Percentiles rank a stretch among this genome's conserved stretches.
Evolutionary conservation across 257 asterid genomes (phyloP).

Genomic region (Ballota nigra): DNA sequence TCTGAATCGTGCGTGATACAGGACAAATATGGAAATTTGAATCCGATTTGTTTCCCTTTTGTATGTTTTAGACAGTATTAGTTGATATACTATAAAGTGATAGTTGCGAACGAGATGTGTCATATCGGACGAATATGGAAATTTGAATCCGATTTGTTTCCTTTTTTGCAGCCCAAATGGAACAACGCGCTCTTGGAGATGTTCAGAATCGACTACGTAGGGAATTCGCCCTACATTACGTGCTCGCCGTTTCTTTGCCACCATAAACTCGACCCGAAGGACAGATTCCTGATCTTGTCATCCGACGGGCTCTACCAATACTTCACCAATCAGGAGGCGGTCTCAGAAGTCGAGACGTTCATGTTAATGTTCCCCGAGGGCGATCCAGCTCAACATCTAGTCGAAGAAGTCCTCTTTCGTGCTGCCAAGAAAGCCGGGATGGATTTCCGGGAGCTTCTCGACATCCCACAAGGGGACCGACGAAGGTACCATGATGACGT

Average conservation of each 20-base stretch:
- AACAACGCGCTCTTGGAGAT: slow-evolving; percentile 82
- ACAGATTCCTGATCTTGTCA: slow-evolving; percentile 85
- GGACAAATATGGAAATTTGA: not conserved
- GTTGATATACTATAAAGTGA: too few relatives aligned
- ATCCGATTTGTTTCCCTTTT: slow-evolving; percentile 7
- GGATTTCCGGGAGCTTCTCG: slow-evolving; percentile 82
- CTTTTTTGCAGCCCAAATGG: slow-evolving; percentile 79
- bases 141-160: not conserved
- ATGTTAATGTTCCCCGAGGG: slow-evolving; percentile 87
- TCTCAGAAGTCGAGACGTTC: slow-evolving; percentile 78
- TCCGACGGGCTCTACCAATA: slow-evolving; percentile 97
- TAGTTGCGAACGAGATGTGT: too few relatives aligned
- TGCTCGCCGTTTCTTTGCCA: slow-evolving; percentile 77
- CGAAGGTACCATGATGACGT: slow-evolving; percentile 90
- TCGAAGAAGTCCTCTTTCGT: slow-evolving; percentile 88
- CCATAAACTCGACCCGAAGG: slow-evolving; percentile 64
- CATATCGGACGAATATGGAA: not conserved
- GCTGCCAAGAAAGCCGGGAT: slow-evolving; percentile 99
- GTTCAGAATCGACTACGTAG: slow-evolving; percentile 83
- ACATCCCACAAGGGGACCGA: slow-evolving; percentile 89
- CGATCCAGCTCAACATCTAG: slow-evolving; percentile 97
- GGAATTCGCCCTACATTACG: slow-evolving; percentile 72
- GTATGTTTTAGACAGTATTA: too few relatives aligned
- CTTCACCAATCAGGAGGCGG: slow-evolving; percentile 89
- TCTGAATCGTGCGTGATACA: not conserved